Evolutionary conservation across 768 basidiomycete species (phyloP), one percentile per base, ranked within the genome.

Genomic region (Mycena alexandri): DNA sequence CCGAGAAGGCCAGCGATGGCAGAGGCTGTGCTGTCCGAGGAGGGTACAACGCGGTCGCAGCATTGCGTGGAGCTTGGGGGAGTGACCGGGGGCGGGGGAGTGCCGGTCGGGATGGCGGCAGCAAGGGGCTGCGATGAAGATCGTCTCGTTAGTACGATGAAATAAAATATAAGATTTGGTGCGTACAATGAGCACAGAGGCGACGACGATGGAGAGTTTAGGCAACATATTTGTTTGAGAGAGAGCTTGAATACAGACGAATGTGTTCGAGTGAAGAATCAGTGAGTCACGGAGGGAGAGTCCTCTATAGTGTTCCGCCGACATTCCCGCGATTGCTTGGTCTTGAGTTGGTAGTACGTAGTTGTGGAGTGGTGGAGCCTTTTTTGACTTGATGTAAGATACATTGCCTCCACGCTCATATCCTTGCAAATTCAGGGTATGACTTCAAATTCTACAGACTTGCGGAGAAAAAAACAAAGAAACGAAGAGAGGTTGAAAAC

Each of bases 281-380:
- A 29, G 29, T 3, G 44, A 46, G 44, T 10, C 44, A 46, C 19
- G 44, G 44, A 46, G 19, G 19, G 44, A 46, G 19, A 9, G 44
- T 46, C 44, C 8, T 46, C 19, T 9, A 46, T n/a, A 46, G 44
- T 46, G 44, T 46, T 29, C 29, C 29, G 29, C 29, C 29, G 29
- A 46, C 44, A 46, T 46, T 46, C 44, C 44, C 44, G 44, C 44
- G 44, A 46, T n/a, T 9, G 8, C 44, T 10, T 46, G 19, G 44
- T 46, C 44, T 46, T 46, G 19, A n/a, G n/a, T n/a, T n/a, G 44
- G 8, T 46, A 46, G 44, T 9, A 46, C 44, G 44, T 46, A 46
- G 19, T 46, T 46, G 44, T 46, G 44, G 44, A 46, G 44, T 9
- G 44, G 44, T 46, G 44, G 44, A 46, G 44, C 44, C 44, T n/a